Percentiles rank a stretch among this genome's conserved stretches.
Evolutionary conservation across 495 filamentous ascomycete species (phyloP).

Genomic region (Neurospora sp.): DNA sequence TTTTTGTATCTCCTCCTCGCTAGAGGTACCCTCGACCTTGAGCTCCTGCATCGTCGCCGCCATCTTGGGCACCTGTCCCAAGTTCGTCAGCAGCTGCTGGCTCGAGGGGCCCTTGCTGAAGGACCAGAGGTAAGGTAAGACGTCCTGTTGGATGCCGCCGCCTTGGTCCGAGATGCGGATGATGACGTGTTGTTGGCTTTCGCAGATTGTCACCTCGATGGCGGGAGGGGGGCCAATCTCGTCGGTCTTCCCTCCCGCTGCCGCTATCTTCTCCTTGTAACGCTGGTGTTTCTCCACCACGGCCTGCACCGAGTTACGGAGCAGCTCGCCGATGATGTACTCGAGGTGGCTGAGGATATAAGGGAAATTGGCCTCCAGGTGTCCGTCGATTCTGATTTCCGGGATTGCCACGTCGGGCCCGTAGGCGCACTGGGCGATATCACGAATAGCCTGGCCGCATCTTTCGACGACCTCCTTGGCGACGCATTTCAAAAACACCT

Average conservation of each 20-base stretch:
- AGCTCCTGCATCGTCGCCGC: constrained; percentile 93
- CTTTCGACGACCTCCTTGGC: constrained; percentile 80
- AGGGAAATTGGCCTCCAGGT: constrained; percentile 82
- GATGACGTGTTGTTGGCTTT: constrained; percentile 90
- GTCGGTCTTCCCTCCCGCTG: constrained; percentile 5
- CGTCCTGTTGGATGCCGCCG: constrained; percentile 76
- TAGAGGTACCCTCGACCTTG: constrained; percentile 15
- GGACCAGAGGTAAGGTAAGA: constrained; percentile 87
- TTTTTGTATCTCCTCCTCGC: not conserved
- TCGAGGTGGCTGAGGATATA: constrained; percentile 94
- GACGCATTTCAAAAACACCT: constrained; percentile 91
- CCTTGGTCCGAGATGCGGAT: constrained; percentile 93
- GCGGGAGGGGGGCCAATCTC: constrained; percentile 50
- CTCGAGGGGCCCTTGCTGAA: constrained; percentile 84
- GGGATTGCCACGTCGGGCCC: constrained; percentile 60
- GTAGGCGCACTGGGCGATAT: constrained; percentile 61
- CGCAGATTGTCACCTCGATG: constrained; percentile 89
- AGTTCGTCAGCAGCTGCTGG: constrained; percentile 63
- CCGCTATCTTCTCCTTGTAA: constrained; percentile 2
- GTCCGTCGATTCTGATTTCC: constrained; percentile 74
- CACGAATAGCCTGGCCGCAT: constrained; percentile 62
- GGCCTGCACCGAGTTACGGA: constrained; percentile 91
- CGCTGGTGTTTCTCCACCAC: constrained; percentile 57
- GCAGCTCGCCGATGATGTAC: constrained; percentile 91
- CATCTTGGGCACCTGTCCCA: constrained; percentile 81